These are phyloP conservation scores for Amauroascus niger DNA, from an alignment of 2,329 filamentous ascomycete species.

Conservation along the genomic window DNA sequence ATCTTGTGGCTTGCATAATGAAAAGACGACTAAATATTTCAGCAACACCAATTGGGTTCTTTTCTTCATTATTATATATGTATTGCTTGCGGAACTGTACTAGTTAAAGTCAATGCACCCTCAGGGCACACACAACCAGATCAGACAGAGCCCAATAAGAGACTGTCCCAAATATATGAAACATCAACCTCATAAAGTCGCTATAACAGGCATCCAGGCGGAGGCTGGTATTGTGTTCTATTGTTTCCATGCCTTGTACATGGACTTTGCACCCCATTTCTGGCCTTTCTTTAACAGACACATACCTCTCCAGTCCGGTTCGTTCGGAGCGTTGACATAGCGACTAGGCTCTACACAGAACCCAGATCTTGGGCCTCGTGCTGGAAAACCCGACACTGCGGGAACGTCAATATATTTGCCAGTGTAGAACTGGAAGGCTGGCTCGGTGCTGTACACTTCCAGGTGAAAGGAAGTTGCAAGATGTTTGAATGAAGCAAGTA, in stretches of 20 bases:
- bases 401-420: slow-evolving; percentile 76
- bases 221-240: slow-evolving; percentile 23
- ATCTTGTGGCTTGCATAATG: too few species aligned
- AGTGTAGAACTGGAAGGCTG: slow-evolving; percentile 94
- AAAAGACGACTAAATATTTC: too few species aligned
- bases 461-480: slow-evolving; percentile 66
- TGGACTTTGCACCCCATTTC: slow-evolving; percentile 67
- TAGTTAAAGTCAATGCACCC: too few species aligned
- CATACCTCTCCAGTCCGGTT: slow-evolving; percentile 68
- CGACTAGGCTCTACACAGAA: slow-evolving; percentile 91
- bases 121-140: too few species aligned
- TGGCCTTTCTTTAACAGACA: slow-evolving; percentile 74
- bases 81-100: too few species aligned
- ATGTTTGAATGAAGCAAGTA: slow-evolving; percentile 63
- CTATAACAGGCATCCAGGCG: too few species aligned
- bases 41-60: too few species aligned
- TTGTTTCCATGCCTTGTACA: slow-evolving; percentile 78
- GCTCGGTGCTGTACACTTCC: slow-evolving; percentile 83
- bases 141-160: too few species aligned
- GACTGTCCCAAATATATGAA: too few species aligned
- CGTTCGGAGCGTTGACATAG: slow-evolving; percentile 81
- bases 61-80: too few species aligned
- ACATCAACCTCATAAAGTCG: too few species aligned
- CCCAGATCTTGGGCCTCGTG: slow-evolving; percentile 58
- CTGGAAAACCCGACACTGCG: slow-evolving; percentile 48